Evolutionary conservation across 163 green algal species (phyloP).

Genomic region (Chlamydomonas reinhardtii): DNA sequence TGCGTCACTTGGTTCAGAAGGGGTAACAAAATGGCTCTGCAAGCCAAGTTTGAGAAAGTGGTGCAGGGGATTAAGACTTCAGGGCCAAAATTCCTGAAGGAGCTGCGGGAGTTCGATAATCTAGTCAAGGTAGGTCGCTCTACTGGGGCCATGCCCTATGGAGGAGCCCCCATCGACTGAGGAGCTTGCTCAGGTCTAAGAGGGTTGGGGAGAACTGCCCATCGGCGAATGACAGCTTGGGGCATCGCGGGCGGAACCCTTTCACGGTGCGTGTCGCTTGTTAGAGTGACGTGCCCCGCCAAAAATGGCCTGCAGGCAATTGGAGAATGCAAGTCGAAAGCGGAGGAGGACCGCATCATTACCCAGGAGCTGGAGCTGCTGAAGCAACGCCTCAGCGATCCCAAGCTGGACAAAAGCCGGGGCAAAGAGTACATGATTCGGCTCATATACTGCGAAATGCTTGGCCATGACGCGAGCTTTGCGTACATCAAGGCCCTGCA

Average conservation of each 20-base stretch:
- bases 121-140: slow-evolving; percentile 73
- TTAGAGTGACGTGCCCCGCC: neutral
- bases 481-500: slow-evolving; percentile 95
- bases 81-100: slow-evolving; percentile 29
- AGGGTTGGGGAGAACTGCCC: too few species aligned
- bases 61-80: slow-evolving; percentile 15
- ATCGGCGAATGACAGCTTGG: too few species aligned
- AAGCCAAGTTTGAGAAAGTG: slow-evolving; percentile 43
- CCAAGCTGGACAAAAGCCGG: slow-evolving; percentile 81
- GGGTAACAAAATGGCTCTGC: neutral
- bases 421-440: slow-evolving; percentile 80
- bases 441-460: slow-evolving; percentile 97
- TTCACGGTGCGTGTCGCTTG: neutral
- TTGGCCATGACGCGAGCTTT: slow-evolving; percentile 96
- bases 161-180: too few species aligned
- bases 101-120: slow-evolving; percentile 81
- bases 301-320: slow-evolving; percentile 67
- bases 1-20: too few species aligned
- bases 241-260: neutral
- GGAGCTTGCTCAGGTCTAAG: too few species aligned
- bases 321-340: slow-evolving; percentile 94
- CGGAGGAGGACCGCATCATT: slow-evolving; percentile 96
- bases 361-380: slow-evolving; percentile 68
- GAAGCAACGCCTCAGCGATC: slow-evolving; percentile 77
- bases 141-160: too few species aligned